Base-by-base conservation (phyloP, 768 basidiomycete genomes). In the Tulasnella sp. region DNA sequence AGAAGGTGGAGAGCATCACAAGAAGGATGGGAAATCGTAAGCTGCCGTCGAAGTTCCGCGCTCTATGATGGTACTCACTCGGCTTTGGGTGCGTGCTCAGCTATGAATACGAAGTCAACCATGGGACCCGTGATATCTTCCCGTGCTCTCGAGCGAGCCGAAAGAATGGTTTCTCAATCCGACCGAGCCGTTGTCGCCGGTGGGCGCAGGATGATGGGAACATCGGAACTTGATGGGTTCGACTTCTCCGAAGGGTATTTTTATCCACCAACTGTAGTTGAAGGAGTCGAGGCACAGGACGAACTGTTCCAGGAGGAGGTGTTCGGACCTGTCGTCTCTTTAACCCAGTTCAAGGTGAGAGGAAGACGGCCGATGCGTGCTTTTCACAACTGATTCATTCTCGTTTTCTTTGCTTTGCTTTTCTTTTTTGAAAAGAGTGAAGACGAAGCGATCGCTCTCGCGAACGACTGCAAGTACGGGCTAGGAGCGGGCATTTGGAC, bases 401-500 rank as follows among this genome's bases (percentile, higher is more conserved):
- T n/a, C n/a, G n/a, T n/a, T n/a, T n/a, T n/a, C 32, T 29, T 12
- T 12, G 62, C 19, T n/a, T 12, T 11, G 14, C 19, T 12, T 67
- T 67, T 67, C 11, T 11, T 17, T 29, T 32, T 67, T 16, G 29
- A 32, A 22, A 74, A 88, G 90, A 80, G 81, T 44, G 90, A 92
- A 72, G 77, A 78, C 0, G 89, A 92, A 77, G 92, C 88, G 9
- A 77, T 93, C 17, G 76, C 78, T 1, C 81, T 92, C 14, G 92
- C 92, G 6, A 94, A 94, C 75, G 83, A 85, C 47, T 89, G 85
- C 76, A 90, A 86, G 79, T 94, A 94, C 77, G 92, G 91, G 1
- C 81, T 94, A 7, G 92, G 91, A 16, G 89, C 90, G 2, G 89
- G 88, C 9, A 83, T 95, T 64, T 95, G 92, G 92, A 92, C 91